Conservation (phyloP, 176 grass and related monocot species). For the Alopecurus myosuroides region DNA sequence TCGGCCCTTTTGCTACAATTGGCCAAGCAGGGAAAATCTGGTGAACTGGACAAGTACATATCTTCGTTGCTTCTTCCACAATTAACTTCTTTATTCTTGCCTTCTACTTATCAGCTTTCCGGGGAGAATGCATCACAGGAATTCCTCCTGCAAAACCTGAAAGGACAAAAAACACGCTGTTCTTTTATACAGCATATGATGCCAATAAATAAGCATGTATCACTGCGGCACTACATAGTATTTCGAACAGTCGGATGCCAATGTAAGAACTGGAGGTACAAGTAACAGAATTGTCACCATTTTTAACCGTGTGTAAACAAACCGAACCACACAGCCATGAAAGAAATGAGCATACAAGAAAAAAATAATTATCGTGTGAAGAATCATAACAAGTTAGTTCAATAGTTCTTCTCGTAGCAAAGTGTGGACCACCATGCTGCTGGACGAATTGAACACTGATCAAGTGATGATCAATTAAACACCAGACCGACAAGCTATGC, state of each 20-base stretch:
- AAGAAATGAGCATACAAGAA: not conserved
- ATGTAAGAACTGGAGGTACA: not conserved
- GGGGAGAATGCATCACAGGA: conserved; percentile 11
- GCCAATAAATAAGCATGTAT: not conserved
- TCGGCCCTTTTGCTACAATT: conserved; percentile 53
- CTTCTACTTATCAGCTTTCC: conserved; percentile 39
- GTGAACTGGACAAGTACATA: conserved; percentile 42
- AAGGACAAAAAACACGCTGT: conserved; percentile 5
- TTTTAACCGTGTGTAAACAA: not conserved
- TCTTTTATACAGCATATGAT: conserved; percentile 1
- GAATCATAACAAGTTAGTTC: conserved; percentile 13
- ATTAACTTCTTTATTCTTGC: conserved; percentile 98
- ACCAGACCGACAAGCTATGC: conserved; percentile 34
- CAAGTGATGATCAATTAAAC: conserved; percentile 7
- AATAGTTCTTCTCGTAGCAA: conserved; percentile 3
- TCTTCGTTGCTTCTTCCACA: conserved; percentile 71
- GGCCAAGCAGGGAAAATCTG: conserved; percentile 44
- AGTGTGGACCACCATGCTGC: not conserved
- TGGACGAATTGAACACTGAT: conserved; percentile 5
- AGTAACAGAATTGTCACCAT: not conserved
- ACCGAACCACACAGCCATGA: not conserved
- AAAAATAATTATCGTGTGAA: not conserved
- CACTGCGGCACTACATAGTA: not conserved
- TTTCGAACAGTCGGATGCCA: not conserved
- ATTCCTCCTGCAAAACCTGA: not conserved